Percentiles rank a stretch among this genome's conserved stretches.
phyloP scores from a whole-genome alignment of 2,329 filamentous ascomycete species.

The Hypoxylon rubiginosum region DNA sequence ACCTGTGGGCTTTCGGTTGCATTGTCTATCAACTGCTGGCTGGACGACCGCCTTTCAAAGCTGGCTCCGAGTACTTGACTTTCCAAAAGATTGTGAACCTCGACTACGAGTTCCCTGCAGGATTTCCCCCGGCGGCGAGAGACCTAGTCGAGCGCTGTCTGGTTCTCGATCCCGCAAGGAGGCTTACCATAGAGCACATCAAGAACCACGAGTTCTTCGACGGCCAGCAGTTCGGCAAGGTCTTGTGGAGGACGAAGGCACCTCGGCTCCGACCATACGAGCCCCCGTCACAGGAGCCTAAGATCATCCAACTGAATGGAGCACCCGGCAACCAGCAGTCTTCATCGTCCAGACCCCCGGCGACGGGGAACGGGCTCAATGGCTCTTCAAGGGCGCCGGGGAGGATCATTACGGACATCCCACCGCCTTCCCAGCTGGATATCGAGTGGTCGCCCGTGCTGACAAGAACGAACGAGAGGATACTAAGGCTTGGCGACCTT shows the following conservation, averaged over 20 bases:
- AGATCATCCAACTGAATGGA: slow-evolving; percentile 80
- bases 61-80: slow-evolving; percentile 92
- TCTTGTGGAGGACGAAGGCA: slow-evolving; percentile 89
- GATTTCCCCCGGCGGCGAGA: slow-evolving; percentile 86
- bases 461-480: slow-evolving; percentile 90
- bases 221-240: slow-evolving; percentile 85
- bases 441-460: slow-evolving; percentile 99
- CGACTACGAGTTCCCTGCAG: slow-evolving; percentile 92
- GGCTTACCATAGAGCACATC: slow-evolving; percentile 94
- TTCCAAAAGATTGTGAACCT: slow-evolving; percentile 98
- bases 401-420: slow-evolving; percentile 91
- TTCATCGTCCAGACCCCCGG: slow-evolving; percentile 48
- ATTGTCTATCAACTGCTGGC: slow-evolving; percentile 96
- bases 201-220: slow-evolving; percentile 97
- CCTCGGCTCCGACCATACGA: slow-evolving; percentile 88
- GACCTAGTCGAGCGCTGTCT: slow-evolving; percentile 92
- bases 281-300: slow-evolving; percentile 80
- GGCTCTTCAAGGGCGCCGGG: slow-evolving; percentile 73
- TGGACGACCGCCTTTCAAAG: slow-evolving; percentile 98
- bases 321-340: slow-evolving; percentile 53
- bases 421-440: slow-evolving; percentile 95
- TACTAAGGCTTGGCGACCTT: slow-evolving; percentile 92
- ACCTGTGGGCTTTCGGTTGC: slow-evolving; percentile 98
- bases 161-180: slow-evolving; percentile 86
- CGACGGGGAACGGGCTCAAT: slow-evolving; percentile 58